These are phyloP conservation scores for Irineochytrium annulatum DNA, from an alignment of 192 early-diverging fungal species.

Conservation along the genomic window DNA sequence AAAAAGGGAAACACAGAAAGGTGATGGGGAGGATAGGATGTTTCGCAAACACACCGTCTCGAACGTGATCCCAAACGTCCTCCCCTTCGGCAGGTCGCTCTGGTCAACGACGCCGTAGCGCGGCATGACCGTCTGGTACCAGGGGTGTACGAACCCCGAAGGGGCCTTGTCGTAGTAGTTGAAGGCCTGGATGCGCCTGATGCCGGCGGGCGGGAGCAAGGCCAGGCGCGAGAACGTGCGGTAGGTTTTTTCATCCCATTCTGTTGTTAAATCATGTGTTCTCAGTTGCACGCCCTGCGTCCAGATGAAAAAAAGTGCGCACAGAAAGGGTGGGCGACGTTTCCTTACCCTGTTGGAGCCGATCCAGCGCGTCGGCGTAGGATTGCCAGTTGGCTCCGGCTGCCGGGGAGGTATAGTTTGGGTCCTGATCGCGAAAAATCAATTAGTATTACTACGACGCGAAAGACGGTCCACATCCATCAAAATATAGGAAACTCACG, in stretches of 20 bases:
- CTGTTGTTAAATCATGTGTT: constrained; percentile 2
- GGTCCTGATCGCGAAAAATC: constrained; percentile 23
- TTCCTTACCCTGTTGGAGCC: constrained; percentile 28
- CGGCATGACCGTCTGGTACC: constrained; percentile 52
- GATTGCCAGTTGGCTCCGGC: constrained; percentile 68
- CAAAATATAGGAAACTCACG: too few species aligned
- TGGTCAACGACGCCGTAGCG: constrained; percentile 12
- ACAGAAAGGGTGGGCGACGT: background rate
- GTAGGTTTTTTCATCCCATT: constrained; percentile 9
- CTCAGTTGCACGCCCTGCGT: constrained; percentile 1
- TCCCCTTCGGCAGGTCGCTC: constrained; percentile 47
- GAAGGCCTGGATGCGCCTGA: constrained; percentile 47
- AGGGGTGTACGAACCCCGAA: constrained; percentile 54
- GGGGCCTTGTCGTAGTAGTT: constrained; percentile 57
- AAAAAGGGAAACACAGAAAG: background rate
- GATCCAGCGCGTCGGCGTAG: constrained; percentile 42
- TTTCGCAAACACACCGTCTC: constrained; percentile 50
- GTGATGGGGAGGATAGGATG: background rate
- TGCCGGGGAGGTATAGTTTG: constrained; percentile 38
- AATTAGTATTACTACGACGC: too few species aligned
- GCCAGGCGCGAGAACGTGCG: constrained; percentile 5
- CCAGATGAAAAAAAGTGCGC: background rate
- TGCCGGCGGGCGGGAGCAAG: constrained; percentile 27
- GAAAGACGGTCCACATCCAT: too few species aligned
- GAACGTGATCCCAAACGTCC: constrained; percentile 59